Conservation (phyloP, 192 early-diverging fungal genomes). For the Entomortierella lignicola region DNA sequence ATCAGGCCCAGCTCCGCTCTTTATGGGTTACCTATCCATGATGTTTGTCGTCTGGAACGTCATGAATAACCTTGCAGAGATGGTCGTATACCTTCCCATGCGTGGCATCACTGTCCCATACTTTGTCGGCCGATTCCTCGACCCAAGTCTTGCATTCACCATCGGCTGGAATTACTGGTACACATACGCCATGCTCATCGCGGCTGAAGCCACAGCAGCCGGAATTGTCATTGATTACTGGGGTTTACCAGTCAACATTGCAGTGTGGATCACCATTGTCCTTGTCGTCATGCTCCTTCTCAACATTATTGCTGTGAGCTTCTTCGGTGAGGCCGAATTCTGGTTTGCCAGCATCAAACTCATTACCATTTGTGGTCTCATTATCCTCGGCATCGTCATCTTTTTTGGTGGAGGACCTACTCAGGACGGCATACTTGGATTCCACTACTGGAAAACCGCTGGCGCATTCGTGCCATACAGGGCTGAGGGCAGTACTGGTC, state of each 20-base stretch:
- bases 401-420: constrained; percentile 71
- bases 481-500: constrained; percentile 72
- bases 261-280: constrained; percentile 62
- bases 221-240: constrained; percentile 85
- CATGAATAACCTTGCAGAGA: constrained; percentile 86
- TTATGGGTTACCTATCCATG: constrained; percentile 78
- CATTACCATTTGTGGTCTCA: constrained; percentile 81
- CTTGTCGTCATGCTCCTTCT: constrained; percentile 74
- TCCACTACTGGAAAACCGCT: constrained; percentile 68
- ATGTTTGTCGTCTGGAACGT: constrained; percentile 78
- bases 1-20: constrained; percentile 82
- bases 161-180: constrained; percentile 68
- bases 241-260: constrained; percentile 36
- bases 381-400: constrained; percentile 83
- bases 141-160: constrained; percentile 79
- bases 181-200: constrained; percentile 79
- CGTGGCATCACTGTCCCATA: constrained; percentile 85
- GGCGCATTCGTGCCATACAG: constrained; percentile 70
- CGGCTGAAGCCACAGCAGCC: constrained; percentile 81
- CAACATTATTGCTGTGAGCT: constrained; percentile 78
- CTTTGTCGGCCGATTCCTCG: constrained; percentile 79
- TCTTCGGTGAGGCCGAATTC: constrained; percentile 93
- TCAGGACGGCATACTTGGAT: constrained; percentile 54
- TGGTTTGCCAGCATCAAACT: constrained; percentile 89
- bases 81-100: constrained; percentile 86